Base-by-base conservation (phyloP, 2,329 filamentous ascomycete genomes). In the Penicillium sp. region DNA sequence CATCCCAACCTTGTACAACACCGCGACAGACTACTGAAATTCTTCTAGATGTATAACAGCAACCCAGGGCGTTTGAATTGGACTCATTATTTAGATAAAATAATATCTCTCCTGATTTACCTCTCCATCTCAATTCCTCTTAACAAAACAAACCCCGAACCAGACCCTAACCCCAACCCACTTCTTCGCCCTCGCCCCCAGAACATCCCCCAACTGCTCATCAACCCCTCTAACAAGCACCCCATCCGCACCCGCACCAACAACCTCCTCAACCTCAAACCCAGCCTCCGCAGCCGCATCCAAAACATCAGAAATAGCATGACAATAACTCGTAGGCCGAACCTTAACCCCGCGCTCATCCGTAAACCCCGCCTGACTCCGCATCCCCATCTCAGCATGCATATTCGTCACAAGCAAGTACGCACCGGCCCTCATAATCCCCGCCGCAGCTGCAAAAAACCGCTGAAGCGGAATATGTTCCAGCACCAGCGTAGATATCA, bases 1-100 rank as follows among this genome's bases (percentile, higher is more conserved):
- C 78, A 81, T 59, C 72, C 74, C 6, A 83, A 81, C 58, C 73
- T 96, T 54, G 78, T 85, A 50, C 71, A 68, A 61, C 86, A 90
- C 71, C 75, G 79, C 48, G 70, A 80, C 56, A 76, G 79, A 63
- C 72, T 88, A 52, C 63, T 79, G 43, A 65, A 61, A 52, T 83
- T 77, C 60, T 84, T 72, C 56, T 68, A 65, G 54, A 58, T 57
- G 47, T 52, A 53, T 51, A 38, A 45, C 45, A 49, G 26, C 43
- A 37, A 52, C 9, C 4, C 7, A 22, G 19, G 31, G 31, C 24
- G 45, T 33, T 37, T 39, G 40, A 34, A 34, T 19, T 22, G 32
- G 32, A 43, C 35, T 54, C 29, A 48, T 35, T 45, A 43, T 33
- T 46, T 51, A 22, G 19, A 48, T 5, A 31, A 33, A 39, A 47